These are phyloP conservation scores for Trichoderma breve DNA, from an alignment of 2,329 filamentous ascomycete species.

Conservation along the genomic window DNA sequence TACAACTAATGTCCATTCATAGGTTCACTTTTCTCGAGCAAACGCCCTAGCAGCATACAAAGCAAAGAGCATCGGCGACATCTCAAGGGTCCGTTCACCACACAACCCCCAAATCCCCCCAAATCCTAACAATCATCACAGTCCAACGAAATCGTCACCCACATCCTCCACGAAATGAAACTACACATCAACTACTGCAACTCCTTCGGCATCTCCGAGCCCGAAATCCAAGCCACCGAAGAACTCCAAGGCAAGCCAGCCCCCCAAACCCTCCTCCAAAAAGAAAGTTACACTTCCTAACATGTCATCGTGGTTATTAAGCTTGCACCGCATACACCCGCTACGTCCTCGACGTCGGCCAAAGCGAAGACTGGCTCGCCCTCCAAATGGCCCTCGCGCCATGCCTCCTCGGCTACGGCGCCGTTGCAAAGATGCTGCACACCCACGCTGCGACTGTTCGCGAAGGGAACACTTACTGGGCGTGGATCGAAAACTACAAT, in stretches of 20 bases:
- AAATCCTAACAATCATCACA: slow-evolving; percentile 22
- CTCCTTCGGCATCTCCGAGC: slow-evolving; percentile 71
- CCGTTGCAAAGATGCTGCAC: slow-evolving; percentile 70
- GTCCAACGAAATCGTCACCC: slow-evolving; percentile 61
- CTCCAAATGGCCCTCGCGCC: slow-evolving; percentile 82
- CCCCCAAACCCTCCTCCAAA: background rate
- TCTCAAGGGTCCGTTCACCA: slow-evolving; percentile 59
- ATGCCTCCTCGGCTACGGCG: slow-evolving; percentile 85
- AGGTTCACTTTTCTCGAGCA: slow-evolving; percentile 85
- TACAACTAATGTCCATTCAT: background rate
- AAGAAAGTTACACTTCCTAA: background rate
- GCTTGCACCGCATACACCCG: slow-evolving; percentile 81
- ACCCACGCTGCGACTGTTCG: slow-evolving; percentile 59
- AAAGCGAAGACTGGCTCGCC: slow-evolving; percentile 83
- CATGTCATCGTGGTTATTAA: slow-evolving; percentile 23
- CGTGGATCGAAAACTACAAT: slow-evolving; percentile 88
- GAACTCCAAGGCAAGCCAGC: slow-evolving; percentile 65
- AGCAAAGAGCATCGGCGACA: slow-evolving; percentile 68
- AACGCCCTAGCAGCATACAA: slow-evolving; percentile 87
- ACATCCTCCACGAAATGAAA: slow-evolving; percentile 76
- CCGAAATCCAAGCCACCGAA: slow-evolving; percentile 68
- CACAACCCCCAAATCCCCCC: background rate
- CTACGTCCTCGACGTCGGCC: slow-evolving; percentile 85
- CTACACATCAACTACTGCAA: slow-evolving; percentile 82
- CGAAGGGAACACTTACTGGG: slow-evolving; percentile 74